Evolutionary conservation across 2,329 filamentous ascomycete species (phyloP).

Genomic region (Cephalotrichum gorgonifer): DNA sequence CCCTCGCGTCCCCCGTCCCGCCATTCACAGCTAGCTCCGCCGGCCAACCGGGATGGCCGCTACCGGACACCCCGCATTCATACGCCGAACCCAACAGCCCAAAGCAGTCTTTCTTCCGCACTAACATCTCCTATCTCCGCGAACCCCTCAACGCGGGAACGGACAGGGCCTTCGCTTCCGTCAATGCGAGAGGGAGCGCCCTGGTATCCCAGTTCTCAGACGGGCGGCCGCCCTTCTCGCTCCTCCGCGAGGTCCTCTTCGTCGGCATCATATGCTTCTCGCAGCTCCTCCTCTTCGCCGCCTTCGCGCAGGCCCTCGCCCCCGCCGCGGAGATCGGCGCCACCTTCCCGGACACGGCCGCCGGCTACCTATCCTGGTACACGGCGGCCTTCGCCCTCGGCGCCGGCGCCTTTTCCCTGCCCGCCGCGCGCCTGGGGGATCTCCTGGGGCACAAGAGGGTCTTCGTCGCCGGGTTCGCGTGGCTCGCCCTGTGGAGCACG

Average conservation of each 20-base stretch:
- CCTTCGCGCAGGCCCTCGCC: conserved; percentile 7
- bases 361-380: conserved; percentile 41
- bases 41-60: background rate
- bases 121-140: background rate
- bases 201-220: background rate
- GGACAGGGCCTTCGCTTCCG: background rate
- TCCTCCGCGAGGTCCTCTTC: conserved; percentile 8
- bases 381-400: conserved; percentile 47
- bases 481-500: conserved; percentile 43
- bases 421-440: conserved; percentile 46
- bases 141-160: background rate
- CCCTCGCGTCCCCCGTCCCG: background rate
- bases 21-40: background rate
- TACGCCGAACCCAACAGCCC: conserved; percentile 2
- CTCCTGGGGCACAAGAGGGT: conserved; percentile 46
- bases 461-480: conserved; percentile 41
- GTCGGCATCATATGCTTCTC: conserved; percentile 6
- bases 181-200: background rate
- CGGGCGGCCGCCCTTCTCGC: conserved; percentile 5
- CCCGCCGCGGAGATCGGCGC: conserved; percentile 7
- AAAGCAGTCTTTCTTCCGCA: background rate
- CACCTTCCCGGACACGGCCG: conserved; percentile 28
- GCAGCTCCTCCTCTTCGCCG: conserved; percentile 7
- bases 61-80: background rate
- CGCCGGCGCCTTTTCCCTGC: conserved; percentile 46